Evolutionary conservation across 2,329 filamentous ascomycete species (phyloP).

Genomic region (Colletotrichum plurivorum): DNA sequence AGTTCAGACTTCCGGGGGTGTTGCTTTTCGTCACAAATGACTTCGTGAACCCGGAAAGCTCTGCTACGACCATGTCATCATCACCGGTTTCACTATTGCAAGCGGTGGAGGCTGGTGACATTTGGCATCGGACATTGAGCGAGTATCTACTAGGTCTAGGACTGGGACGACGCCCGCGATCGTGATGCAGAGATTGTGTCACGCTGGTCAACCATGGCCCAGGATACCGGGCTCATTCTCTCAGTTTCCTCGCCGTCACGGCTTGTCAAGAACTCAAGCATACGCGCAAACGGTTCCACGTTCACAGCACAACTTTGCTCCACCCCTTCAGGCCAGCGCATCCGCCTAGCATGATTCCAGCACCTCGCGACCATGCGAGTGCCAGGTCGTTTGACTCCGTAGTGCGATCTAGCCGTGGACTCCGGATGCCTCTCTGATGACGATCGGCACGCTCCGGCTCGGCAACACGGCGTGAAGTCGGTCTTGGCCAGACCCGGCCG

Average conservation of each 20-base stretch:
- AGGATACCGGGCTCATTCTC: too few species aligned
- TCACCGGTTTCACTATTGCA: slow-evolving; percentile 6
- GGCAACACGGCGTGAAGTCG: slow-evolving; percentile 28
- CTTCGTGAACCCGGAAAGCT: not conserved
- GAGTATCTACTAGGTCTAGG: not conserved
- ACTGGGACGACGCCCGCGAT: not conserved
- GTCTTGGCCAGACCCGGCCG: slow-evolving; percentile 30
- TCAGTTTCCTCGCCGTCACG: too few species aligned
- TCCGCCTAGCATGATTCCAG: not conserved
- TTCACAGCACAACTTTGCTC: too few species aligned
- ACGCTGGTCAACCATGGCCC: too few species aligned
- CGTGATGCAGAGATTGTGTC: too few species aligned
- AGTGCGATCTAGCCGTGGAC: not conserved
- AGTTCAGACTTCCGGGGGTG: not conserved
- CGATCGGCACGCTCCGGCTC: slow-evolving; percentile 37
- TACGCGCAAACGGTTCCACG: too few species aligned
- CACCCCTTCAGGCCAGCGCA: not conserved
- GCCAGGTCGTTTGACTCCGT: not conserved
- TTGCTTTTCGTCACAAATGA: slow-evolving; percentile 19
- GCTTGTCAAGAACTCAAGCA: too few species aligned
- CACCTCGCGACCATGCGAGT: not conserved
- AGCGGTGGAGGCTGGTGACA: not conserved
- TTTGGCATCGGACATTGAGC: not conserved
- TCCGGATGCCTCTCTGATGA: slow-evolving; percentile 26
- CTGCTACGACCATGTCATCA: not conserved